Evolutionary conservation across 495 filamentous ascomycete genomes (phyloP), one percentile per base, ranked within the genome.

Genomic region (Podospora appendiculata): DNA sequence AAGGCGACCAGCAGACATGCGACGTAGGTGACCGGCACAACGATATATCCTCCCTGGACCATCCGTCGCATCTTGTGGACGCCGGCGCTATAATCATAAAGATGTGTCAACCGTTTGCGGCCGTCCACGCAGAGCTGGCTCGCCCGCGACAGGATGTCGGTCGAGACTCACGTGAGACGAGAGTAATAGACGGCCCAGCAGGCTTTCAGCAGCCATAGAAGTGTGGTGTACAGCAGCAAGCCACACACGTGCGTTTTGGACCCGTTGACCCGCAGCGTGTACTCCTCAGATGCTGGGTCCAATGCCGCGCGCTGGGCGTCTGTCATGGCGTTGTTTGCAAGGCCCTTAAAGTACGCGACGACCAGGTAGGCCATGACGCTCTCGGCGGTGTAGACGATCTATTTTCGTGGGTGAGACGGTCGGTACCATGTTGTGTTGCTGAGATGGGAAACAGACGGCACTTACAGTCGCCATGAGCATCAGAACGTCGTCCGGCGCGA

Each of bases 161-260:
- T 42, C 41, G 16, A 42, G n/a, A 36, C 60, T 16, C 55, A 80
- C 79, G 79, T 80, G 41, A 82, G 61, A 53, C 79, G 70, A 16
- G 73, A 67, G 54, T 79, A 82, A 52, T 81, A 82, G n/a, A 80
- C 60, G 12, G 74, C 59, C 79, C 81, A 81, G 51, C 78, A 82
- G 0, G 70, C 61, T 57, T 84, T 83, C 46, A 83, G 50, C 41
- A 77, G 52, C 79, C 80, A 84, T 14, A 83, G 60, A 6, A 81
- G 56, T 3, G 72, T 66, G 0, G 75, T 78, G 44, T 83, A 84
- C n/a, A 81, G 53, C 32, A 75, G 74, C 68, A 80, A 79, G 0
- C 80, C 80, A 33, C 66, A 52, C 5, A 84, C 69, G 47, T 82
- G 78, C 1, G 72, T 72, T 56, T 82, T 83, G 13, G 77, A 80